Evolutionary conservation across 768 basidiomycete genomes (phyloP).

Genomic region (Fibroporia radiculosa): DNA sequence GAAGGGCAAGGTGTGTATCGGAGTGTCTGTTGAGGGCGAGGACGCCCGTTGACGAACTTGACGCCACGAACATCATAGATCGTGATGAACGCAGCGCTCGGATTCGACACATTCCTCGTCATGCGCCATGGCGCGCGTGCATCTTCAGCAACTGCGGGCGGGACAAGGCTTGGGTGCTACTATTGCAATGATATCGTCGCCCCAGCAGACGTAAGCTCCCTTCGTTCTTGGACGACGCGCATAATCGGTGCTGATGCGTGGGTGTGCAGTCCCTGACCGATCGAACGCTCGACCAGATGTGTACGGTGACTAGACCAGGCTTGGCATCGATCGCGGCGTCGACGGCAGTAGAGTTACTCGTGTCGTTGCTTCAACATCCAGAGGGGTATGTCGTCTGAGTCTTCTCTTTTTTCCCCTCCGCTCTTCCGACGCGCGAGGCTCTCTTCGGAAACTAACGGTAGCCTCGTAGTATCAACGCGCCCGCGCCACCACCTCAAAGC

Average conservation of each 20-base stretch:
- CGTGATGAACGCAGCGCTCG: conserved; percentile 89
- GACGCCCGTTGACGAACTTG: background rate
- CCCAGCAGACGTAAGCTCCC: conserved; percentile 56
- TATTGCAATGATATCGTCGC: conserved; percentile 99
- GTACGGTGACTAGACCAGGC: conserved; percentile 94
- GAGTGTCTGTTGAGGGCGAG: background rate
- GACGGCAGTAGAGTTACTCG: conserved; percentile 87
- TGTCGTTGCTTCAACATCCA: conserved; percentile 85
- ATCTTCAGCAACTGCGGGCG: conserved; percentile 24
- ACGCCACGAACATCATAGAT: conserved; percentile 40
- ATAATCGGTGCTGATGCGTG: background rate
- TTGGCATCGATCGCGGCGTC: conserved; percentile 89
- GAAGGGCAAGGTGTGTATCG: conserved; percentile 63
- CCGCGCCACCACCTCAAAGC: conserved; percentile 51
- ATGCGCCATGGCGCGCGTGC: conserved; percentile 86
- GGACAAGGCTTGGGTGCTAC: conserved; percentile 74
- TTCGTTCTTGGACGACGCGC: background rate
- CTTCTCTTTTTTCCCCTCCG: too few relatives aligned
- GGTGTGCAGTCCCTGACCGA: conserved; percentile 61
- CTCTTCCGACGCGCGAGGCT: background rate
- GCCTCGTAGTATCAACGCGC: conserved; percentile 46
- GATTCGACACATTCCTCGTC: conserved; percentile 93
- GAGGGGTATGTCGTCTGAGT: conserved; percentile 74
- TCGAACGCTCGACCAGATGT: conserved; percentile 97
- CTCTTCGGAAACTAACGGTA: background rate